Evolutionary conservation across 352 stramenopile species (phyloP), one percentile per base, ranked within the genome.

Genomic region (Globisporangium takayamanum): DNA sequence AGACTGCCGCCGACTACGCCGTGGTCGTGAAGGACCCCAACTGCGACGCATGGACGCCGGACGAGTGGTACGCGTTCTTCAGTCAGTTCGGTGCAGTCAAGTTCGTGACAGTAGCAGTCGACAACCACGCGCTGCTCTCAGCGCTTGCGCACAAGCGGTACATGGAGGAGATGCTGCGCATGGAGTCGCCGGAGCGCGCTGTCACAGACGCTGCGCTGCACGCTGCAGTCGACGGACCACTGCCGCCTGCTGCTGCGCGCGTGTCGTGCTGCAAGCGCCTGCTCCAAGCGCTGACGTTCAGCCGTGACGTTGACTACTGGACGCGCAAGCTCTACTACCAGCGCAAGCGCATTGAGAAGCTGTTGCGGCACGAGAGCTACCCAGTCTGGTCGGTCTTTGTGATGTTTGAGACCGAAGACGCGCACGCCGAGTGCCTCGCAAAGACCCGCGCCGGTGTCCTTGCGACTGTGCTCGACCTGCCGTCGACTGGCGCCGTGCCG

Each of bases 361-460:
- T 87, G 39, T 37, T 80, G 44, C 46, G 63, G 7, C 42, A 69
- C 12, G 70, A 80, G 36, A 79, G 66, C 11, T 88, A 80, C 61
- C 71, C 62, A 10, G 78, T 83, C n/a, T 88, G 73, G 73, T 81
- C 70, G 0, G 82, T 94, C 5, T 92, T 89, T 59, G 74, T 88
- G 37, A 86, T 81, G 72, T 92, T 92, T 55, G 78, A 89, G 62
- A 84, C 66, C 20, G 83, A 92, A 51, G 72, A 75, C n/a, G 70
- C 70, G 2, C 76, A 89, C 57, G 77, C 72, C 36, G 49, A 57
- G 11, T 88, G 78, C 56, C 56, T 92, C 11, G 57, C 70, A 10
- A 68, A 80, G 59, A 85, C 69, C 20, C 70, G 63, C 1, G 78
- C 76, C 0, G 79, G 79, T 2, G 42, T 90, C 8, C 82, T 70